Evolutionary conservation across 768 basidiomycete genomes (phyloP).

Genomic region (Suillus subaureus): DNA sequence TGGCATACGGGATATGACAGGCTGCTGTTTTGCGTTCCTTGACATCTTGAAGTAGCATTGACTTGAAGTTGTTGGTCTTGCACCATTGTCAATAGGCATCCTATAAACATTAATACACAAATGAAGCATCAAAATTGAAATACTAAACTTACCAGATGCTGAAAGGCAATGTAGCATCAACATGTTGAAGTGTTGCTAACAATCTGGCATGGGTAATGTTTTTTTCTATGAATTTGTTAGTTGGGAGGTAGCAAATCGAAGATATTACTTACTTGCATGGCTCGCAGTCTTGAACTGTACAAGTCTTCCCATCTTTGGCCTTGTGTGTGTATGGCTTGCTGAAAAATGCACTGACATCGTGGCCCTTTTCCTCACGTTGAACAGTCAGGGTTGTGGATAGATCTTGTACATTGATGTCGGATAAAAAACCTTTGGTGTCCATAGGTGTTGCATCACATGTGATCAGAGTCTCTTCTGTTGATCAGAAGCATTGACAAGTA

Average conservation of each 20-base stretch:
- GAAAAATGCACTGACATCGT: neutral
- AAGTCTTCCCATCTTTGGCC: neutral
- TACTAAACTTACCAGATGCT: slow-evolving; percentile 1
- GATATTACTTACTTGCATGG: slow-evolving; percentile 1
- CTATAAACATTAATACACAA: slow-evolving; percentile 8
- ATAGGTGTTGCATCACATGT: neutral
- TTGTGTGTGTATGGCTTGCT: neutral
- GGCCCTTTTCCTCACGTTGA: neutral
- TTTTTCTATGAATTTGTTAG: slow-evolving; percentile 1
- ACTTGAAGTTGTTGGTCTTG: slow-evolving; percentile 27
- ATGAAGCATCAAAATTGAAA: neutral
- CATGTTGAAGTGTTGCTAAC: slow-evolving; percentile 8
- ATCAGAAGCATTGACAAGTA: neutral
- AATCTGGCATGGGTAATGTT: neutral
- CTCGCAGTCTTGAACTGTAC: neutral
- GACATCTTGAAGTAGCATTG: slow-evolving; percentile 31
- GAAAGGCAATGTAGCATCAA: neutral
- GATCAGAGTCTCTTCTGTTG: neutral
- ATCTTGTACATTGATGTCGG: slow-evolving; percentile 14
- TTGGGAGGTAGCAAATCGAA: neutral
- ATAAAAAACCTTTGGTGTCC: slow-evolving; percentile 16
- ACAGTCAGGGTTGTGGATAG: neutral
- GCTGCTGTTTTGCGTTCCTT: slow-evolving; percentile 19
- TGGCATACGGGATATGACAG: no score
- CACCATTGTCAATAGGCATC: slow-evolving; percentile 32